These are phyloP conservation scores for Phytophthora kernoviae DNA, from an alignment of 352 stramenopile species.

Conservation along the genomic window DNA sequence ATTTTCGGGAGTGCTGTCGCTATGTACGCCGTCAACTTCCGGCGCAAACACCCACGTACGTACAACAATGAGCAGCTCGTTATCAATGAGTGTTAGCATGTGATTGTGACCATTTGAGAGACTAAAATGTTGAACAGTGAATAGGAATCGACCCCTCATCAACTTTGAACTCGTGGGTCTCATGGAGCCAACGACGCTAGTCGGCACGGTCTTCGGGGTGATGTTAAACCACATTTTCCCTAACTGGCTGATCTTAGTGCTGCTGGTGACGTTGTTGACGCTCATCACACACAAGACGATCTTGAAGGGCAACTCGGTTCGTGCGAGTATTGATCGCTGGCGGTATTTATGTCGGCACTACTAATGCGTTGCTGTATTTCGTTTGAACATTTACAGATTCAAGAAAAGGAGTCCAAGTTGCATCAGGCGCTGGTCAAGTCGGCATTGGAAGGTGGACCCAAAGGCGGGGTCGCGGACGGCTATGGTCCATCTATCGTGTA, in stretches of 20 bases:
- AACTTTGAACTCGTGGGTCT: slow-evolving; percentile 97
- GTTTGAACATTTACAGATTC: slow-evolving; percentile 34
- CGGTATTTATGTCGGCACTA: not conserved
- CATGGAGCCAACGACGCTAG: slow-evolving; percentile 94
- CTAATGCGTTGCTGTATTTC: slow-evolving; percentile 28
- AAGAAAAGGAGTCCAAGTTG: slow-evolving; percentile 51
- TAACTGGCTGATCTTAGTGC: slow-evolving; percentile 77
- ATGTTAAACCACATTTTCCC: slow-evolving; percentile 81
- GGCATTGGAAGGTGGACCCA: slow-evolving; percentile 44
- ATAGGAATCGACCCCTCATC: slow-evolving; percentile 92
- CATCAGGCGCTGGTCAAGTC: slow-evolving; percentile 49
- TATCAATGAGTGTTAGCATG: not conserved
- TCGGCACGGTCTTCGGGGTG: slow-evolving; percentile 74
- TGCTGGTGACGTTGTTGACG: slow-evolving; percentile 68
- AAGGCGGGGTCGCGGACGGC: slow-evolving; percentile 44
- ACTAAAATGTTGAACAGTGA: slow-evolving; percentile 25
- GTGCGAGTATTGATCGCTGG: not conserved
- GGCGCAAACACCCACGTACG: slow-evolving; percentile 90
- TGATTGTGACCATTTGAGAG: not conserved
- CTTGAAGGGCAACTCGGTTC: slow-evolving; percentile 66
- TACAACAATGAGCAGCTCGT: slow-evolving; percentile 2
- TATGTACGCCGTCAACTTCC: slow-evolving; percentile 93
- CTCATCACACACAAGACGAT: slow-evolving; percentile 72
- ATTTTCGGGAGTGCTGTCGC: slow-evolving; percentile 96
- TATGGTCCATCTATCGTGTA: slow-evolving; percentile 71